These are phyloP conservation scores for Podila clonocystis DNA, from an alignment of 192 early-diverging fungal species.

Conservation along the genomic window DNA sequence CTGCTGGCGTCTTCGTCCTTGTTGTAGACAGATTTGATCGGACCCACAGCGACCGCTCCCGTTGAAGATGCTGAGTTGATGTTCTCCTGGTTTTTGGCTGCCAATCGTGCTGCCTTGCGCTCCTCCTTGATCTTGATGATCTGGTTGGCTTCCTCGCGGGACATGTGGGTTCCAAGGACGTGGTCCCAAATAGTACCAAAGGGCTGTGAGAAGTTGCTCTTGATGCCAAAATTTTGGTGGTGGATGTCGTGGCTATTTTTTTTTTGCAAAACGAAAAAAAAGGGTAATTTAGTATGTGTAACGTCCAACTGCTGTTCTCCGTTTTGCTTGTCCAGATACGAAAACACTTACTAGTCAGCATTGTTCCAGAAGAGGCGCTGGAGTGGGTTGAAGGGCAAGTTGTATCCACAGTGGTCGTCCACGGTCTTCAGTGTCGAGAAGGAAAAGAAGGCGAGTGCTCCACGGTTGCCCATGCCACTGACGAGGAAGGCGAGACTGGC, in stretches of 20 bases:
- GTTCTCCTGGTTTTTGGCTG: constrained; percentile 5
- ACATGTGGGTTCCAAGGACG: constrained; percentile 71
- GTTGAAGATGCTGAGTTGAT: not conserved
- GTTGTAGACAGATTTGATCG: constrained; percentile 1
- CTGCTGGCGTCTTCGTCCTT: constrained; percentile 44
- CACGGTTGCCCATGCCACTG: constrained; percentile 74
- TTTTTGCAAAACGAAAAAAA: constrained; percentile 46
- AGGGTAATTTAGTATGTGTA: not conserved
- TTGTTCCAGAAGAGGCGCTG: constrained; percentile 79
- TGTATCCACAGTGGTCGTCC: constrained; percentile 87
- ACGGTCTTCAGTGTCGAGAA: constrained; percentile 85
- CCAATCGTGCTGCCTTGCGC: constrained; percentile 44
- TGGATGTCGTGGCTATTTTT: constrained; percentile 70
- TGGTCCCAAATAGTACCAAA: constrained; percentile 87
- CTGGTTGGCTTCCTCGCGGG: constrained; percentile 48
- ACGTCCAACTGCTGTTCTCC: not conserved
- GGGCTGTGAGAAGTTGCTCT: constrained; percentile 73
- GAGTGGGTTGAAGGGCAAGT: constrained; percentile 78
- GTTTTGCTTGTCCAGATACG: constrained; percentile 13
- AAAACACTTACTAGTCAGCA: constrained; percentile 72
- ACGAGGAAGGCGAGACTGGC: constrained; percentile 69
- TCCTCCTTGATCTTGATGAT: constrained; percentile 51
- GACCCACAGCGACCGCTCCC: constrained; percentile 5
- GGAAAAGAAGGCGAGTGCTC: constrained; percentile 73
- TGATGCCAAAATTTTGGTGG: constrained; percentile 66